Evolutionary conservation across 2,329 filamentous ascomycete species (phyloP).

Genomic region (Thelonectria rubi): DNA sequence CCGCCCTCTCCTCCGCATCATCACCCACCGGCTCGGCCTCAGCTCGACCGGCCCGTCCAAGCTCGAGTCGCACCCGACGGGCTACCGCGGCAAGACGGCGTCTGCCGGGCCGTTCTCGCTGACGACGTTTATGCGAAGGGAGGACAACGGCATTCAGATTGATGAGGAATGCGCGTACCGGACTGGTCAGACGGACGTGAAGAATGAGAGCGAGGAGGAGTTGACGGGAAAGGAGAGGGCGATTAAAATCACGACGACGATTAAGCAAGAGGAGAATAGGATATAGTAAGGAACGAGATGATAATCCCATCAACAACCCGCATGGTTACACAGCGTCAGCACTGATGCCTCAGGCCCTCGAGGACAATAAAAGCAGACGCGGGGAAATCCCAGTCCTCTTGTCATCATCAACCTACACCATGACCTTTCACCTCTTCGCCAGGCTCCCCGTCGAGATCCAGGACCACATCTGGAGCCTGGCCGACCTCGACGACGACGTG

Average conservation of each 20-base stretch:
- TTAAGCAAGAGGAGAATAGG: not conserved
- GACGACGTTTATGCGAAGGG: not conserved
- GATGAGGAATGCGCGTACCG: not conserved
- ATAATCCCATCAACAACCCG: too few species aligned
- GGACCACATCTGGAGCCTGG: not conserved
- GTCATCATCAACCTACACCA: not conserved
- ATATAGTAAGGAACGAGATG: too few species aligned
- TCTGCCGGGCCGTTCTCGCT: not conserved
- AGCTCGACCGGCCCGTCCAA: slow-evolving; percentile 33
- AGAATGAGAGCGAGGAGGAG: slow-evolving; percentile 3
- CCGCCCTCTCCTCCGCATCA: slow-evolving; percentile 52
- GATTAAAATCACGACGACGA: not conserved
- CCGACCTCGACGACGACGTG: not conserved
- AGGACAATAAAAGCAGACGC: too few species aligned
- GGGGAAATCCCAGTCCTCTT: too few species aligned
- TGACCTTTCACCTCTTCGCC: not conserved
- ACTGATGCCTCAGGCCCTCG: too few species aligned
- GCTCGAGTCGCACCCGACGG: slow-evolving; percentile 22
- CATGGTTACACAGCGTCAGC: too few species aligned
- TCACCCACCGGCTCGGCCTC: slow-evolving; percentile 47
- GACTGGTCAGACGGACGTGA: not conserved
- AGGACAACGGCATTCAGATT: not conserved
- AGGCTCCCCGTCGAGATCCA: not conserved
- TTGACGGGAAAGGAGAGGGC: not conserved
- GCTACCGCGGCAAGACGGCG: not conserved